Conservation (phyloP, 768 basidiomycete species). For the Naganishia antarctica region DNA sequence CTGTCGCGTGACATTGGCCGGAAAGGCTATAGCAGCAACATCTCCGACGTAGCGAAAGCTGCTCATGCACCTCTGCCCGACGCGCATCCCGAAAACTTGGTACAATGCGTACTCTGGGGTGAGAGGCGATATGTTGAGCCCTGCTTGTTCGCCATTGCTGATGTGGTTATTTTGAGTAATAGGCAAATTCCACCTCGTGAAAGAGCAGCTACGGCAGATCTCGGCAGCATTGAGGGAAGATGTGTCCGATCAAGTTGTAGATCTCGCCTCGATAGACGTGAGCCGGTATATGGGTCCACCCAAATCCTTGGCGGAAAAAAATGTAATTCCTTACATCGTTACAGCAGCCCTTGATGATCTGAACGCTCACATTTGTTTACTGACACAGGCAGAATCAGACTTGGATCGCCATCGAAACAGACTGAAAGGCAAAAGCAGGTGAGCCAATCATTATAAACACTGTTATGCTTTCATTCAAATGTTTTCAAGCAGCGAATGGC, state of each 20-base stretch:
- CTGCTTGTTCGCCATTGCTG: no score
- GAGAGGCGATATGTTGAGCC: background rate
- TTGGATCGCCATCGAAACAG: background rate
- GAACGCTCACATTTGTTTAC: no score
- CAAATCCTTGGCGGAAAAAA: background rate
- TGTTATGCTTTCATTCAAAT: background rate
- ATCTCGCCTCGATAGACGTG: background rate
- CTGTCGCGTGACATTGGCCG: background rate
- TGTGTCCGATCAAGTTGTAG: background rate
- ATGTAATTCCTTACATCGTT: no score
- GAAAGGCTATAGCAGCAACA: background rate
- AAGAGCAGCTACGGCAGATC: background rate
- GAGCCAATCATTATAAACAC: background rate
- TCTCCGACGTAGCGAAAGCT: background rate
- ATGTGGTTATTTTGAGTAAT: background rate
- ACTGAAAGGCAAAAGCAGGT: background rate
- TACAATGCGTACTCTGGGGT: constrained; percentile 14
- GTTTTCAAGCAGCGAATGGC: background rate
- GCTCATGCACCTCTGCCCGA: background rate
- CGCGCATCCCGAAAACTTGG: constrained; percentile 10
- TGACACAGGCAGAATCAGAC: background rate
- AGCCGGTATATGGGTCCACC: background rate
- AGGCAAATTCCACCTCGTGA: constrained; percentile 7
- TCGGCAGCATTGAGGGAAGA: background rate
- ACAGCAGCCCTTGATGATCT: no score